Conservation (phyloP, 176 grass and related monocot genomes). For the Eleusine coracana region DNA sequence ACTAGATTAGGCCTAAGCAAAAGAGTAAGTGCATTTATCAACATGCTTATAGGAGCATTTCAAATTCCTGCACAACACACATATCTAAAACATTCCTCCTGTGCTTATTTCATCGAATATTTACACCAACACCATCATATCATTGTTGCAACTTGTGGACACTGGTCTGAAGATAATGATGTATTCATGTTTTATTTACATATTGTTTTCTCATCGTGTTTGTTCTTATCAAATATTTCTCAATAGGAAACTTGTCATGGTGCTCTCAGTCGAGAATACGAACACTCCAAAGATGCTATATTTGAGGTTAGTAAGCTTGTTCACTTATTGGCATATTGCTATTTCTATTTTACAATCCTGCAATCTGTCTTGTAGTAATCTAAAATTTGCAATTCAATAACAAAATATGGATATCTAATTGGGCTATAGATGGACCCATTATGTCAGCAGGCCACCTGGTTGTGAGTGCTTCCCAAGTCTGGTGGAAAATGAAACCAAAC, state of each 20-base stretch:
- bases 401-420: conserved; percentile 33
- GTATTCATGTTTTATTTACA: conserved; percentile 20
- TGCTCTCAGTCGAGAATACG: conserved; percentile 72
- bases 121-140: conserved; percentile 16
- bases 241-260: conserved; percentile 80
- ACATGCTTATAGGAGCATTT: not conserved
- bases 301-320: conserved; percentile 64
- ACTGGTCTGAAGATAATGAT: conserved; percentile 20
- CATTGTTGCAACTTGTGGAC: conserved; percentile 4
- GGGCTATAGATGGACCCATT: not conserved
- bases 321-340: conserved; percentile 27
- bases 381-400: not conserved
- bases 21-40: too few relatives aligned
- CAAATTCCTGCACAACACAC: conserved; percentile 2
- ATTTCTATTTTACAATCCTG: conserved; percentile 10
- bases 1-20: too few relatives aligned
- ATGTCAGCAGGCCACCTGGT: not conserved
- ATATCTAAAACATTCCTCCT: not conserved
- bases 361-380: not conserved
- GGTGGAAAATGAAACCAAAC: not conserved
- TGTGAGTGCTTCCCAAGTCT: not conserved
- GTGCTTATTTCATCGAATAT: not conserved
- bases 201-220: conserved; percentile 1
- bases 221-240: conserved; percentile 39
- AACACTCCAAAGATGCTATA: conserved; percentile 82